These are phyloP conservation scores for Scutellaria barbata DNA, from an alignment of 257 asterid genomes.

Conservation along the genomic window DNA sequence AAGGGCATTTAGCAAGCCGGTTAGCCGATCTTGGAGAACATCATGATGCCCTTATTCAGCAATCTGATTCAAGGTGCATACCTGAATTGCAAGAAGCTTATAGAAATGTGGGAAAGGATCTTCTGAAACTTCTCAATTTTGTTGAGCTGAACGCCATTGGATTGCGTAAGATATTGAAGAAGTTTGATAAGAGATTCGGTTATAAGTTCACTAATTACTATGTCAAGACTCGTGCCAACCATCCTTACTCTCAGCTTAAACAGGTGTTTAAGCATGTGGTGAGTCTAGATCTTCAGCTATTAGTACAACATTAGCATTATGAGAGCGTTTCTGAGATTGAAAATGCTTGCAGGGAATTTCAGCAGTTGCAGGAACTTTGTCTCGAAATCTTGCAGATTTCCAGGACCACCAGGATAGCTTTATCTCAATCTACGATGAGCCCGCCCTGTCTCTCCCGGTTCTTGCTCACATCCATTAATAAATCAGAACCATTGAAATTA, in stretches of 20 bases:
- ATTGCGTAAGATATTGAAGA: constrained; percentile 85
- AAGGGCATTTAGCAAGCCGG: constrained; percentile 74
- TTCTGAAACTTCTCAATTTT: constrained; percentile 67
- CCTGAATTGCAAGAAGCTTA: constrained; percentile 67
- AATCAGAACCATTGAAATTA: constrained; percentile 22
- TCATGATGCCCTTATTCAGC: constrained; percentile 62
- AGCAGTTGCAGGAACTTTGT: constrained; percentile 86
- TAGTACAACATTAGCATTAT: background rate
- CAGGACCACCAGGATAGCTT: constrained; percentile 74
- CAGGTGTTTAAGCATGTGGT: constrained; percentile 97
- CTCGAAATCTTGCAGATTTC: constrained; percentile 79
- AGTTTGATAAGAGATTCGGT: constrained; percentile 86
- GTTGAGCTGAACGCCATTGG: constrained; percentile 84
- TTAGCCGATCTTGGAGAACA: constrained; percentile 61
- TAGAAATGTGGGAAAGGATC: constrained; percentile 71
- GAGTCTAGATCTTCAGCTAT: constrained; percentile 10
- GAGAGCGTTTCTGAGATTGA: constrained; percentile 26
- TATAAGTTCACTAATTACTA: constrained; percentile 83
- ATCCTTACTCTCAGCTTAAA: constrained; percentile 89
- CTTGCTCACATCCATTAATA: constrained; percentile 31
- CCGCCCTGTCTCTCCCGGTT: constrained; percentile 73
- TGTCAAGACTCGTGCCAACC: constrained; percentile 91
- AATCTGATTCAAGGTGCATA: constrained; percentile 53
- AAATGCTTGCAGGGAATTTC: constrained; percentile 67
- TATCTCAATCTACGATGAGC: constrained; percentile 81